phyloP scores from a whole-genome alignment of 2,329 filamentous ascomycete genomes.

The Colletotrichum lupini region DNA sequence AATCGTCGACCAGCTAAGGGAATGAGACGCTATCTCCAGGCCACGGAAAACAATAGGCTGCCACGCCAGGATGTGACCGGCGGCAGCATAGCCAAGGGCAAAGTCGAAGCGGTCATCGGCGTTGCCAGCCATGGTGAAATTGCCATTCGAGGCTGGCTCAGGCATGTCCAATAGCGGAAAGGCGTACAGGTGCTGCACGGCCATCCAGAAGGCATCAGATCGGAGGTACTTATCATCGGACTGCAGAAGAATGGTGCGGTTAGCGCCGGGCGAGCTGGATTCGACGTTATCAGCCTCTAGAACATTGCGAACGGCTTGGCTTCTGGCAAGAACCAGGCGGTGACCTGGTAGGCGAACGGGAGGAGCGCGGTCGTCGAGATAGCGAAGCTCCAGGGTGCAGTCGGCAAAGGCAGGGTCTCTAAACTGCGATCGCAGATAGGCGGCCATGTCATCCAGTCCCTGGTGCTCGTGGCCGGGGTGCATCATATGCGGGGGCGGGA shows the following conservation, averaged over 20 bases:
- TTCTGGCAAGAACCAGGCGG: conserved; percentile 66
- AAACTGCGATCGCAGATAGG: conserved; percentile 53
- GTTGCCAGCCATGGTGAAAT: conserved; percentile 51
- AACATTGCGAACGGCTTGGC: conserved; percentile 48
- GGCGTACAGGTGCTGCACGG: conserved; percentile 68
- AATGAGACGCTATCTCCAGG: conserved; percentile 66
- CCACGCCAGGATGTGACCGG: conserved; percentile 68
- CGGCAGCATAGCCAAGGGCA: conserved; percentile 73
- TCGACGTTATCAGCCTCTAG: conserved; percentile 36
- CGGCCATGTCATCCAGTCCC: conserved; percentile 49
- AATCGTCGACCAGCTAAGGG: conserved; percentile 72
- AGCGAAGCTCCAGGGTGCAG: conserved; percentile 59
- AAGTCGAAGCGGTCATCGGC: conserved; percentile 60
- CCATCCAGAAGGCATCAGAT: conserved; percentile 66
- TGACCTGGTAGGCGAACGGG: conserved; percentile 62
- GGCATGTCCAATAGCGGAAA: conserved; percentile 57
- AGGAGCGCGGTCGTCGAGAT: conserved; percentile 51
- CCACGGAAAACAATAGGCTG: conserved; percentile 66
- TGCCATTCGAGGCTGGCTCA: conserved; percentile 42
- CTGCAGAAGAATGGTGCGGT: conserved; percentile 57
- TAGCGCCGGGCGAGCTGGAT: conserved; percentile 40
- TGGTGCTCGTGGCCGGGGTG: conserved; percentile 35
- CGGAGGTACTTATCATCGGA: conserved; percentile 64
- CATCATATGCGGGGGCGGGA: conserved; percentile 37
- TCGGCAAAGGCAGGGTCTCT: conserved; percentile 53